phyloP scores from a whole-genome alignment of 176 grass and related monocot genomes.

The Carex cristatella region DNA sequence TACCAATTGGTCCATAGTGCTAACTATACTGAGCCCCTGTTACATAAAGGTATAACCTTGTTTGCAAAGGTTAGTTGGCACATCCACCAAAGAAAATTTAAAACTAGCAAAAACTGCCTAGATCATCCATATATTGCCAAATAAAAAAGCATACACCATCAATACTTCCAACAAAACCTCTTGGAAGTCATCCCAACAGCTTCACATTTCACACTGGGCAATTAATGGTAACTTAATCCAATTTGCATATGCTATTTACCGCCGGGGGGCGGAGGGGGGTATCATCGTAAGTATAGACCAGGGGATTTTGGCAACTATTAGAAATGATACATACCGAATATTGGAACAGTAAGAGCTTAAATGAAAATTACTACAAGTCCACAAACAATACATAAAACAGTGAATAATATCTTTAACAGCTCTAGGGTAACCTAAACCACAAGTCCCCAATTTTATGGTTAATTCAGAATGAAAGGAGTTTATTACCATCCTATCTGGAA shows the following conservation, averaged over 20 bases:
- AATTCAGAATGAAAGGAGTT: not conserved
- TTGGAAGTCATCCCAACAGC: not conserved
- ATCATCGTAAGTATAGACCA: not conserved
- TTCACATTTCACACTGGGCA: not conserved
- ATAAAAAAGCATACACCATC: not conserved
- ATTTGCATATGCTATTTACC: not conserved
- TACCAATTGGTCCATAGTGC: not conserved
- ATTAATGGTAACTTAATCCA: not conserved
- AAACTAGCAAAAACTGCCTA: not conserved
- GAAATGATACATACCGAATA: not conserved
- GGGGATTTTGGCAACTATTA: not conserved
- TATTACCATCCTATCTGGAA: slow-evolving; percentile 85
- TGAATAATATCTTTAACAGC: not conserved
- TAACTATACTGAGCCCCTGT: too few species aligned
- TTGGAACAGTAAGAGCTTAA: not conserved
- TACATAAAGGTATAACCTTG: too few species aligned
- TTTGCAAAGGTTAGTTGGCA: too few species aligned
- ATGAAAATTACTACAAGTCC: not conserved
- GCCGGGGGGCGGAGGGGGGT: not conserved
- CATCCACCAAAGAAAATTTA: not conserved
- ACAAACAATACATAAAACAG: not conserved
- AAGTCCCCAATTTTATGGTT: not conserved
- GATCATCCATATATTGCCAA: not conserved
- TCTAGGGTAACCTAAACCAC: not conserved
- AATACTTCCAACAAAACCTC: not conserved